These are phyloP conservation scores for Lavandula angustifolia DNA, from an alignment of 257 asterid genomes.

Conservation along the genomic window DNA sequence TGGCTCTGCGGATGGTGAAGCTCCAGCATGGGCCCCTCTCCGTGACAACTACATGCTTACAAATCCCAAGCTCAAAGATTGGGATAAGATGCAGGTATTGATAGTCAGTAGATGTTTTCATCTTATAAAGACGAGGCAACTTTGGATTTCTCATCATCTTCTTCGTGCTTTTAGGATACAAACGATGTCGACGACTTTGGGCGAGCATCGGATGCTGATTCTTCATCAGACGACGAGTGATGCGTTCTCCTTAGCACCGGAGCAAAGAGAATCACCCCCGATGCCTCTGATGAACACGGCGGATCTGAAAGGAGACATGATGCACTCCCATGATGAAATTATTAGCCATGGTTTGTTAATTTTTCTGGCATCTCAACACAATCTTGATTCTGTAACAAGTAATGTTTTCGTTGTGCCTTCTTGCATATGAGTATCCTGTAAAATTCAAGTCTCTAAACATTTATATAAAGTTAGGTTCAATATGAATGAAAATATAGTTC, in stretches of 20 bases:
- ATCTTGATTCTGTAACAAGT: background rate
- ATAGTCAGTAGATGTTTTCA: background rate
- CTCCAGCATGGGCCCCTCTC: constrained; percentile 86
- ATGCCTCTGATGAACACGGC: constrained; percentile 6
- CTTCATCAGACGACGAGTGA: constrained; percentile 67
- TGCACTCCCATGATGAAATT: background rate
- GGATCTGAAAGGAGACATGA: background rate
- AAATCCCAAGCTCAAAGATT: constrained; percentile 79
- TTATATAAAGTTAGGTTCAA: too few species aligned
- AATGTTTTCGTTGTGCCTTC: background rate
- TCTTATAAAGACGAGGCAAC: background rate
- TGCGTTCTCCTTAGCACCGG: background rate
- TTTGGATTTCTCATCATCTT: background rate
- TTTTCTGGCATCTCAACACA: background rate
- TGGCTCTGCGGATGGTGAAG: constrained; percentile 51
- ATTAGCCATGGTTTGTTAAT: background rate
- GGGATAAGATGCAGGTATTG: constrained; percentile 82
- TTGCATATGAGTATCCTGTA: too few species aligned
- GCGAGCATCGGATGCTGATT: constrained; percentile 46
- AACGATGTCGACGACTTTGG: constrained; percentile 48
- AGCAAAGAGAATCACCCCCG: constrained; percentile 6
- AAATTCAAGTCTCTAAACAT: too few species aligned
- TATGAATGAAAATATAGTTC: too few species aligned
- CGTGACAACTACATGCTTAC: constrained; percentile 92
- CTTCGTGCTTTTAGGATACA: constrained; percentile 47